Base-by-base conservation (phyloP, 2,329 filamentous ascomycete genomes). In the Fusarium sp. region DNA sequence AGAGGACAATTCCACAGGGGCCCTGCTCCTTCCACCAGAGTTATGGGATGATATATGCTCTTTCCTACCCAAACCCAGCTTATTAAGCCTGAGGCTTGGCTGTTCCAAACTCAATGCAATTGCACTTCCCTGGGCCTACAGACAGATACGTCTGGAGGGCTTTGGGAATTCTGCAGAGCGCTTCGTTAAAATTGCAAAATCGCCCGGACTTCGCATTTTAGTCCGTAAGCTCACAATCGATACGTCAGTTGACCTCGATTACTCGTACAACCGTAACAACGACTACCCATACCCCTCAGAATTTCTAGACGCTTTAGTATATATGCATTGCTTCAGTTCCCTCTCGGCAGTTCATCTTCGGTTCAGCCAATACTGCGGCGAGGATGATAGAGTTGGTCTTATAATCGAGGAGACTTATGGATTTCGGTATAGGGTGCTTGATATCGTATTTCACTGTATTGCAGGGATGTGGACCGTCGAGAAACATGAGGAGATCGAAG, bases 181-280 rank as follows among this genome's bases (percentile, higher is more conserved):
- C 17, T 68, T 70, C 30, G 6, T 64, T n/a, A 3, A 57, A 7
- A 47, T 70, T 15, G 62, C 65, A 37, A 61, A 59, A 37, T 61
- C 62, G 1, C 40, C 46, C 10, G 46, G n/a, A 10, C 56, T 70
- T 8, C 55, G 65, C 3, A n/a, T 27, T n/a, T 22, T 70, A 2
- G 67, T 67, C 5, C 49, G 41, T 6, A 62, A 67, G 5, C 56
- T 70, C 19, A 67, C 59, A 2, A 15, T 64, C 13, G 63, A 69
- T 22, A 71, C 59, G 3, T 25, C 25, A 19, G 41, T 67, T 41
- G 58, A 48, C 3, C 35, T 37, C 9, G 54, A 47, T 4, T 60
- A 40, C 14, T 1, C 10, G 2, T 62, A 64, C 37, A 25, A 44
- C 4, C 4, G 7, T 6, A 50, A 57, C 35, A 8, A 39, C 2